Evolutionary conservation across 805 yeast species (phyloP), one percentile per base, ranked within the genome.

Genomic region (Lipomyces kockii): DNA sequence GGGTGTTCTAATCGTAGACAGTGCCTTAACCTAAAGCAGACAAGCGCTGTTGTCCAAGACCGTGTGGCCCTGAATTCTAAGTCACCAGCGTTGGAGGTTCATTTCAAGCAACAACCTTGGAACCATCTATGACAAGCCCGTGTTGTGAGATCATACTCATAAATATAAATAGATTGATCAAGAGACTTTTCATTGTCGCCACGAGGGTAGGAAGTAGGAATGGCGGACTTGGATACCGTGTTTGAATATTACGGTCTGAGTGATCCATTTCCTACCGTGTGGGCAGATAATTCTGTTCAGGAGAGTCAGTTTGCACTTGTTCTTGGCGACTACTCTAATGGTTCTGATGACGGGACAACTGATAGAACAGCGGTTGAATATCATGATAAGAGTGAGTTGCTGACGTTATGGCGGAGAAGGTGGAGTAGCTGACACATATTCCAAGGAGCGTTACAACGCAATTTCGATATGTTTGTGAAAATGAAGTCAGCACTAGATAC

Each of bases 401-500:
- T 51, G 37, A 8, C 5, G 8, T n/a, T 37, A 25, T n/a, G 34
- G 9, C 12, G 29, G 1, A 17, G 53, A n/a, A 14, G 12, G 32
- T 9, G 20, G 17, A n/a, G 22, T 57, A 14, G 0, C 35, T n/a
- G 27, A 25, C 46, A 0, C 2, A 8, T 8, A 8, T 7, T 32
- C 22, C 14, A 66, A n/a, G 69, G 64, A 7, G 46, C 17, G 1
- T 4, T 63, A 6, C 68, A 64, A 39, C 68, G 82, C 14, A 90
- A 89, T 74, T 88, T 86, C 71, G 84, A 85, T 63, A 82, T 83
- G 71, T 89, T 88, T 70, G 90, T 90, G 39, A 84, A 84, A 69
- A 83, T 88, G 34, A 90, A 90, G 73, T 84, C 88, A 29, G 80
- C 85, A 2, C 78, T 90, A 49, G 93, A 89, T 74, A 82, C 83